phyloP scores from a whole-genome alignment of 164 flowering plant species.

The Stephania japonica region DNA sequence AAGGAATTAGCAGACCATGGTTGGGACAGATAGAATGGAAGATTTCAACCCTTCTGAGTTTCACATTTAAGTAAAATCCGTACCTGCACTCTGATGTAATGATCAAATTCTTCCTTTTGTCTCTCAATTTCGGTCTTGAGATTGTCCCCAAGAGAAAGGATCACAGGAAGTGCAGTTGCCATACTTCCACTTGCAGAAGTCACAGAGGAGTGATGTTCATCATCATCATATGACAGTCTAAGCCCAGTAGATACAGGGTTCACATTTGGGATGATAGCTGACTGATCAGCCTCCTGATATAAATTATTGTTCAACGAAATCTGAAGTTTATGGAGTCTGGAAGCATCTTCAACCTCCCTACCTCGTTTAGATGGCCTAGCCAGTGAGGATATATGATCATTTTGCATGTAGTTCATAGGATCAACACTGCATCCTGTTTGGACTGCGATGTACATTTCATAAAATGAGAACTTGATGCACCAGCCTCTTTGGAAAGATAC shows the following conservation, averaged over 20 bases:
- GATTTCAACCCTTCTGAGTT: background rate
- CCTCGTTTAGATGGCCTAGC: conserved; percentile 42
- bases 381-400: conserved; percentile 37
- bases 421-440: conserved; percentile 52
- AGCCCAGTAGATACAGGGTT: conserved; percentile 79
- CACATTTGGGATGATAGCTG: conserved; percentile 40
- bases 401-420: conserved; percentile 58
- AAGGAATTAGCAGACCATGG: background rate
- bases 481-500: background rate
- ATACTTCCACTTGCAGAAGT: conserved; percentile 70
- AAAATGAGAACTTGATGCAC: background rate
- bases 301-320: conserved; percentile 53
- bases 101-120: conserved; percentile 71
- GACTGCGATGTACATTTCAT: conserved; percentile 28
- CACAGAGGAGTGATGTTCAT: conserved; percentile 70
- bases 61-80: conserved; percentile 20
- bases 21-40: background rate
- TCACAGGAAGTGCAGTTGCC: conserved; percentile 41
- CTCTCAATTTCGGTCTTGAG: conserved; percentile 52
- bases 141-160: conserved; percentile 48
- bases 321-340: conserved; percentile 58
- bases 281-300: conserved; percentile 50
- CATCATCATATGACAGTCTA: conserved; percentile 78
- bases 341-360: conserved; percentile 50
- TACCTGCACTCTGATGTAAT: conserved; percentile 71